phyloP scores from a whole-genome alignment of 345 rosid species.

The Eutrema heterophyllum region DNA sequence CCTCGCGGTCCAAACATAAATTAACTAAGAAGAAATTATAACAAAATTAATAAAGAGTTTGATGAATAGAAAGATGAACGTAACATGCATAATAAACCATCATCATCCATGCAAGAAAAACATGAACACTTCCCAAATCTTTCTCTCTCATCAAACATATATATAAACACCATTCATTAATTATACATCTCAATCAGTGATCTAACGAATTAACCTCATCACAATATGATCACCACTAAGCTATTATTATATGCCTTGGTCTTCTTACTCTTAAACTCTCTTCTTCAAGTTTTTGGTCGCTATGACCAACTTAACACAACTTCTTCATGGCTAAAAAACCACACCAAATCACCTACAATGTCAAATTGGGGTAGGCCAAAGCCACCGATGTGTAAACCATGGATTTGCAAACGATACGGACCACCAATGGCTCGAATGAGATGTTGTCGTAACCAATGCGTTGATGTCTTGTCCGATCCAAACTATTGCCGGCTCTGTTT shows the following conservation, averaged over 20 bases:
- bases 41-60: background rate
- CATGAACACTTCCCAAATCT: constrained; percentile 16
- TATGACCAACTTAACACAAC: constrained; percentile 13
- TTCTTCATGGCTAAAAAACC: constrained; percentile 25
- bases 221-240: constrained; percentile 19
- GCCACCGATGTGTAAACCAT: constrained; percentile 24
- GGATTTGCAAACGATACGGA: constrained; percentile 16
- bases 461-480: constrained; percentile 28
- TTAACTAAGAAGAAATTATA: background rate
- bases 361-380: constrained; percentile 3
- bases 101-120: constrained; percentile 28
- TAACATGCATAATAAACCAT: constrained; percentile 24
- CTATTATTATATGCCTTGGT: background rate
- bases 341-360: background rate
- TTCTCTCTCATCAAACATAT: constrained; percentile 15
- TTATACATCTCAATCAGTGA: background rate
- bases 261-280: constrained; percentile 5
- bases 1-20: constrained; percentile 10
- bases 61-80: constrained; percentile 16
- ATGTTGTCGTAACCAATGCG: constrained; percentile 32
- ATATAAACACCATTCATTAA: background rate
- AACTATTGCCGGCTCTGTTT: constrained; percentile 32
- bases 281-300: constrained; percentile 9
- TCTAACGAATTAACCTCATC: background rate
- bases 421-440: constrained; percentile 26